Base-by-base conservation (phyloP, 2,329 filamentous ascomycete genomes). In the Neonectria faginata region DNA sequence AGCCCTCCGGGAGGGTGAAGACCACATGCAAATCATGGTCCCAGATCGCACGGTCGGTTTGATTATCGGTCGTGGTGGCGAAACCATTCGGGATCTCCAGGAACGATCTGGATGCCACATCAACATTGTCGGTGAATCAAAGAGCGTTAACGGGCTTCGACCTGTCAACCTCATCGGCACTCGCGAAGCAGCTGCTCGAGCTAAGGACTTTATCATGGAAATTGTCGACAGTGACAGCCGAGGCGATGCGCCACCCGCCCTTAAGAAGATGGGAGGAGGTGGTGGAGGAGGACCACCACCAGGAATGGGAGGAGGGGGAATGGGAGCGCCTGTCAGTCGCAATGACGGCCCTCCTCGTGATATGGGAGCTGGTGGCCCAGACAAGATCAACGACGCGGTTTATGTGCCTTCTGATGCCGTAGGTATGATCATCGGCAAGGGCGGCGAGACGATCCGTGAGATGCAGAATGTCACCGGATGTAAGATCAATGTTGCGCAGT, bases 341-440 rank as follows among this genome's bases (percentile, higher is more conserved):
- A 59, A 52, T 39, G 61, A 64, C 11, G 56, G 20, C n/a, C 50
- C 55, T 18, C 44, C 56, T 16, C 56, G 76, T 27, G 77, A 75
- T 57, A 79, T 79, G 64, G 80, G 79, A 33, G 78, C 78, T 39
- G 77, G 74, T 64, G 82, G 82, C 20, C 81, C 77, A 25, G 91
- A 92, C 70, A 95, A 94, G 82, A 86, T 92, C 73, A 94, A 91
- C 74, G 93, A 97, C 74, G 90, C 89, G 44, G 93, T 97, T 67
- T 90, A 89, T 70, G 93, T 97, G 10, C 94, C 94, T 12, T 95
- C 93, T 22, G 94, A 97, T 77, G 92, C 94, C 6, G 94, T 97
- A 59, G 94, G 94, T 65, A 97, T 97, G 94, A 97, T 97, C 69
- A 97, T 97, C 66, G 94, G 94, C 69, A 97, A 97, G 83, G 92